Conservation (phyloP, 495 filamentous ascomycete species). For the Aspergillus asperescens region DNA sequence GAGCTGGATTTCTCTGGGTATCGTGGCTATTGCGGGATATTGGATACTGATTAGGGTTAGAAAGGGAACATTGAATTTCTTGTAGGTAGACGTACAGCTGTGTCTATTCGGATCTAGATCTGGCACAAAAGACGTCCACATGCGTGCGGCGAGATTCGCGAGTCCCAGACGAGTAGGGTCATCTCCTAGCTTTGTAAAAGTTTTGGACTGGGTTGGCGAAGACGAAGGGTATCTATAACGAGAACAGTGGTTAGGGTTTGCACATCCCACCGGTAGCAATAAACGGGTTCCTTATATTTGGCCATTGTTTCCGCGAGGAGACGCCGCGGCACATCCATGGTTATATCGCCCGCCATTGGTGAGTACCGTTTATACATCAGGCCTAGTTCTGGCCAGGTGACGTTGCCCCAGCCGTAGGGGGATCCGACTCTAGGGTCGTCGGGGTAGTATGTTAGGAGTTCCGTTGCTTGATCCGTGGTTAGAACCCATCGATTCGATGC, state of each 20-base stretch:
- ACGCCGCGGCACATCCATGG: slow-evolving; percentile 52
- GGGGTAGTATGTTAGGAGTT: slow-evolving; percentile 34
- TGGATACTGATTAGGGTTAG: slow-evolving; percentile 14
- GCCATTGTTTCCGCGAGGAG: slow-evolving; percentile 48
- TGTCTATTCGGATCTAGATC: slow-evolving; percentile 47
- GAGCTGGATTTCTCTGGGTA: too few species aligned
- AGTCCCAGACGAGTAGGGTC: slow-evolving; percentile 29
- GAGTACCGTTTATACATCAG: slow-evolving; percentile 48
- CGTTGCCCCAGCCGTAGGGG: slow-evolving; percentile 48
- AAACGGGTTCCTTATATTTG: slow-evolving; percentile 36
- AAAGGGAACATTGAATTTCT: neutral
- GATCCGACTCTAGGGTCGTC: slow-evolving; percentile 40
- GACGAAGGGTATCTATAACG: slow-evolving; percentile 38
- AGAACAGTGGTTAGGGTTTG: too few species aligned
- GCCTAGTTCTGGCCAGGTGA: slow-evolving; percentile 38
- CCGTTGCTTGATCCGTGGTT: slow-evolving; percentile 23
- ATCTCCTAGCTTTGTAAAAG: slow-evolving; percentile 27
- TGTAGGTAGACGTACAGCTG: slow-evolving; percentile 21
- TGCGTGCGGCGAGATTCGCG: slow-evolving; percentile 41
- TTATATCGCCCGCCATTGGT: slow-evolving; percentile 50
- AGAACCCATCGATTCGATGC: slow-evolving; percentile 38
- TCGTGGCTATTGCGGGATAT: slow-evolving; percentile 26
- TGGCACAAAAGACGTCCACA: slow-evolving; percentile 51
- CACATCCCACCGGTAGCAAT: slow-evolving; percentile 54
- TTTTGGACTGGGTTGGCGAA: slow-evolving; percentile 49